Evolutionary conservation across 2,329 filamentous ascomycete genomes (phyloP), one percentile per base, ranked within the genome.

Genomic region (Fusarium anguioides): DNA sequence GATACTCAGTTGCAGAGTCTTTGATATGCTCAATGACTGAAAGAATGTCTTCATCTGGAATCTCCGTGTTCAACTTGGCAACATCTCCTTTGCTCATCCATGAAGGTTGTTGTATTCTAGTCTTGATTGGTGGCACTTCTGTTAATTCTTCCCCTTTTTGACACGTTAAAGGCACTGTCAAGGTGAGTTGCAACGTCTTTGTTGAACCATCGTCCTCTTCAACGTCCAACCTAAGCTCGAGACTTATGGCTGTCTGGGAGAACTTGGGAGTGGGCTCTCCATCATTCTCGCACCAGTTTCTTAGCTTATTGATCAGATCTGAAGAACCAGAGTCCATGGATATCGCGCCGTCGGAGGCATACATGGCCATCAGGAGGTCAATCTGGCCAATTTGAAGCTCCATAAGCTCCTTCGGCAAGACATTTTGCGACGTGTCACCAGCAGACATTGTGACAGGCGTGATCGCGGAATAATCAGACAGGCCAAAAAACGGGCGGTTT

Each of bases 351-450:
- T 81, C 77, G 0, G 73, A 68, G 1, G 80, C 78, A 60, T 84
- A 86, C 84, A 86, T 86, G 11, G 83, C 83, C 66, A 78, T 73
- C 4, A 86, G 72, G n/a, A 86, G 81, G 48, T 86, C 83, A 31
- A 86, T 77, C 52, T 81, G 82, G 2, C 79, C 80, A 12, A 85
- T 72, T 71, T 85, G 83, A 14, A 80, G 75, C 58, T 82, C 81
- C 69, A 85, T 76, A 3, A 83, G 64, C 9, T 84, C 82, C n/a
- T 70, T 69, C 1, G 82, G 76, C 10, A 84, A 69, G 3, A 47
- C 53, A 63, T 35, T 57, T 14, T 36, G 35, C 8, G 7, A 2
- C 4, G 8, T 10, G 4, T 29, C 8, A 3, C 29, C 23, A 27
- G 33, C 15, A 18, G 31, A 6, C 49, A 49, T 61, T 31, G 3